Conservation (phyloP, 2,329 filamentous ascomycete species). For the Coniochaeta sp. region DNA sequence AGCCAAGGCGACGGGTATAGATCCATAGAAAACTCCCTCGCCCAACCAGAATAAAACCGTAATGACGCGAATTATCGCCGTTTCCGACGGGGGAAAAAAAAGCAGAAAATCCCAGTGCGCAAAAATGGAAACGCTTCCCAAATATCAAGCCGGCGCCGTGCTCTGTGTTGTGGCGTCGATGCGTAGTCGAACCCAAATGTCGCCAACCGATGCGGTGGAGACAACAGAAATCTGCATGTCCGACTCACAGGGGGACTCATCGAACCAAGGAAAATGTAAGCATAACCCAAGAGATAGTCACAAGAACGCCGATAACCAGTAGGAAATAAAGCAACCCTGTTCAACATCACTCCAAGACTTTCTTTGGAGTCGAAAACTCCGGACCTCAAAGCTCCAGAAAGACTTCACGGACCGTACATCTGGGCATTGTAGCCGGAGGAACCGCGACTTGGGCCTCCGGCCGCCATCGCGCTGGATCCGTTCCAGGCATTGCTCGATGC, state of each 20-base stretch:
- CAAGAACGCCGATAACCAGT: not conserved
- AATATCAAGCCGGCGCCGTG: not conserved
- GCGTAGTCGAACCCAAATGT: not conserved
- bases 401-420: not conserved
- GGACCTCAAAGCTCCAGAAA: too few species aligned
- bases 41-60: not conserved
- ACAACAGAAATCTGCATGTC: not conserved
- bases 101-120: not conserved
- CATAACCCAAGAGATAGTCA: not conserved
- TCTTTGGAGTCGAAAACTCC: not conserved
- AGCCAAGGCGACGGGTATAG: not conserved
- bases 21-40: not conserved
- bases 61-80: not conserved
- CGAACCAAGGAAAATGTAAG: not conserved
- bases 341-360: not conserved
- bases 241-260: not conserved
- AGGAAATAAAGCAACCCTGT: not conserved
- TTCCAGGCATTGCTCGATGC: constrained; percentile 13
- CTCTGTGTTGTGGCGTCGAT: not conserved
- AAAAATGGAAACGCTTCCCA: not conserved
- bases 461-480: constrained; percentile 8
- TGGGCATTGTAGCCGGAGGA: not conserved
- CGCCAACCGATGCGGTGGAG: not conserved
- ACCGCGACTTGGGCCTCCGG: constrained; percentile 4
- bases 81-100: not conserved